These are phyloP conservation scores for Lipomyces sp. DNA, from an alignment of 805 yeast genomes.

Conservation along the genomic window DNA sequence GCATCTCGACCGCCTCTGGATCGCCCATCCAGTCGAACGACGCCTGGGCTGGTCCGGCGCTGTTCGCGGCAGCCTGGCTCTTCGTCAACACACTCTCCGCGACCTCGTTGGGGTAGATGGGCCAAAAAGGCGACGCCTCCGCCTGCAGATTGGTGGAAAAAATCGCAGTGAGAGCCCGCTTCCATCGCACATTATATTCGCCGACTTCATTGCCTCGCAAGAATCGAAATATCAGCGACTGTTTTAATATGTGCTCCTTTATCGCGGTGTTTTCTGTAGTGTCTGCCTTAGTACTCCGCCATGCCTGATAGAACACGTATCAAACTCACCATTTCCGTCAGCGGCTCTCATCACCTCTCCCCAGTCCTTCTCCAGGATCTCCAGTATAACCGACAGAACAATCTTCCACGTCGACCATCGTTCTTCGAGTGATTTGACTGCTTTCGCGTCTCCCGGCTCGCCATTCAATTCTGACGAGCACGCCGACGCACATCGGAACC, in stretches of 20 bases:
- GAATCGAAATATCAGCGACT: slow-evolving; percentile 3
- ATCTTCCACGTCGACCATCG: slow-evolving; percentile 20
- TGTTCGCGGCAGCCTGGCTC: background rate
- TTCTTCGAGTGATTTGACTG: slow-evolving; percentile 3
- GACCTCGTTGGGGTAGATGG: slow-evolving; percentile 20
- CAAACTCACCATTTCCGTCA: background rate
- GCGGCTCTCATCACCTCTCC: background rate
- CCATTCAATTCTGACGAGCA: background rate
- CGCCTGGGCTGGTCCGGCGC: background rate
- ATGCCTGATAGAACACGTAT: background rate
- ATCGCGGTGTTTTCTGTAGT: background rate
- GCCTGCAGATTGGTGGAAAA: slow-evolving; percentile 5
- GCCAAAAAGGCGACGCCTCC: slow-evolving; percentile 6
- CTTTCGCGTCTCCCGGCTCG: background rate
- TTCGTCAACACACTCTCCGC: slow-evolving; percentile 1
- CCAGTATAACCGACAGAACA: slow-evolving; percentile 2
- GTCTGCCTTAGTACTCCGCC: too few relatives aligned
- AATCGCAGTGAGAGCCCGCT: slow-evolving; percentile 16
- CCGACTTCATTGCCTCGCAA: slow-evolving; percentile 3
- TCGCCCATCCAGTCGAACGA: slow-evolving; percentile 3
- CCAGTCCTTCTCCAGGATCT: slow-evolving; percentile 18
- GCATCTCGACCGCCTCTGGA: slow-evolving; percentile 2
- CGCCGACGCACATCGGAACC: slow-evolving; percentile 20
- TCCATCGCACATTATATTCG: slow-evolving; percentile 13
- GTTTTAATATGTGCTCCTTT: background rate